phyloP scores from a whole-genome alignment of 2,329 filamentous ascomycete species.

The Immersiporthe knoxdaviesiana region DNA sequence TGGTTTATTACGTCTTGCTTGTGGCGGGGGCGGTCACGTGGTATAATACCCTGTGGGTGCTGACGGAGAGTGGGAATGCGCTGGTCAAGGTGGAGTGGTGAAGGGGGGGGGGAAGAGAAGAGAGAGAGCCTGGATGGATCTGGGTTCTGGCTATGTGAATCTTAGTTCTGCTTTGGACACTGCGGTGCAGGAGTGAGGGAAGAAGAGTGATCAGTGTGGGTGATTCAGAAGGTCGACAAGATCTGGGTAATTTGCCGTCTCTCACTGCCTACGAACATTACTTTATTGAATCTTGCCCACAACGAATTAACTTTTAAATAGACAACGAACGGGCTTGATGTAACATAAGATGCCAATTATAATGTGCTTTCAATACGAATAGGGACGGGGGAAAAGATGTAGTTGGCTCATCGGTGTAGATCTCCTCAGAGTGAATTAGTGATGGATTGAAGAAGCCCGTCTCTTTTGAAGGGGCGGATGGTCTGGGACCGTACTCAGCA shows the following conservation, averaged over 20 bases:
- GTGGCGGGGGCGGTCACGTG: constrained; percentile 73
- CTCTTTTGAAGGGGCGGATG: not conserved
- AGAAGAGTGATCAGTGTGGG: no score
- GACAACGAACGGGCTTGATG: not conserved
- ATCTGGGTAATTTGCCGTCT: not conserved
- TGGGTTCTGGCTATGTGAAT: not conserved
- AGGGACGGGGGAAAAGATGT: not conserved
- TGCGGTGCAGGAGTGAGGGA: not conserved
- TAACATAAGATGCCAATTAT: no score
- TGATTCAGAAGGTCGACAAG: not conserved
- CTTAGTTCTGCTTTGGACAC: not conserved
- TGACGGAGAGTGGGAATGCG: constrained; percentile 67
- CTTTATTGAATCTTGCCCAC: not conserved
- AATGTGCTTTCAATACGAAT: no score
- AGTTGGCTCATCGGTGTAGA: not conserved
- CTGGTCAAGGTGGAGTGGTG: constrained; percentile 38
- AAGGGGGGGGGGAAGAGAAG: not conserved
- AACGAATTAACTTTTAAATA: not conserved
- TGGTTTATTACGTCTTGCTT: constrained; percentile 78
- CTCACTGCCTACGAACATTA: not conserved
- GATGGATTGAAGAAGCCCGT: not conserved
- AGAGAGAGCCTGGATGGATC: no score
- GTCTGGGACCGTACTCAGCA: not conserved
- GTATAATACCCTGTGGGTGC: constrained; percentile 68
- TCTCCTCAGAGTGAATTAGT: not conserved